Conservation (phyloP, 176 grass and related monocot species). For the Canna indica region DNA sequence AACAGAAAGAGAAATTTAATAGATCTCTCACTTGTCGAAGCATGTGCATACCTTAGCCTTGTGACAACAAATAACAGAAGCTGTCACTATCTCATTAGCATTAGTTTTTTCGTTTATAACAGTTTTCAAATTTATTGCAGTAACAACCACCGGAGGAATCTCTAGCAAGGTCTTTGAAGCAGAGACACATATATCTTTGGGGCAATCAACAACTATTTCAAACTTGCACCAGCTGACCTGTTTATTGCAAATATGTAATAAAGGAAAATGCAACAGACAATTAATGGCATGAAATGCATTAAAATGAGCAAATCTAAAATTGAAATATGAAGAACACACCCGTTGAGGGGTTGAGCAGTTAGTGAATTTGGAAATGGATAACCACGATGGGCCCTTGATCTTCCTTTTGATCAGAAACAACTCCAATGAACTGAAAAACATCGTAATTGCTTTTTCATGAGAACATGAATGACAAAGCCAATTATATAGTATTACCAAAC, state of each 20-base stretch:
- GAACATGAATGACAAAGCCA: background rate
- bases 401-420: constrained; percentile 90
- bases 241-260: constrained; percentile 9
- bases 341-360: constrained; percentile 42
- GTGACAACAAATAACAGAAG: constrained; percentile 89
- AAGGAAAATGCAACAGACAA: background rate
- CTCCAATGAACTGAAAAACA: constrained; percentile 71
- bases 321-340: constrained; percentile 27
- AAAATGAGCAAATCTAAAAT: background rate
- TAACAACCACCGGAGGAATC: constrained; percentile 63
- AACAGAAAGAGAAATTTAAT: background rate
- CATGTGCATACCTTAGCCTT: constrained; percentile 55
- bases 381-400: constrained; percentile 91
- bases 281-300: background rate
- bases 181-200: constrained; percentile 70
- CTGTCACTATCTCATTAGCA: constrained; percentile 89
- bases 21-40: background rate
- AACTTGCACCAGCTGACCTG: constrained; percentile 99
- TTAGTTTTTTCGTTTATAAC: constrained; percentile 72
- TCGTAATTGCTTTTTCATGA: background rate
- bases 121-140: constrained; percentile 92
- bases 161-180: constrained; percentile 42
- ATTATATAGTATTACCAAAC: background rate
- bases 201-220: constrained; percentile 75
- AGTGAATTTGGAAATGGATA: constrained; percentile 68